Evolutionary conservation across 371 early-diverging fungal genomes (phyloP).

Genomic region (Lichtheimia ramosa): DNA sequence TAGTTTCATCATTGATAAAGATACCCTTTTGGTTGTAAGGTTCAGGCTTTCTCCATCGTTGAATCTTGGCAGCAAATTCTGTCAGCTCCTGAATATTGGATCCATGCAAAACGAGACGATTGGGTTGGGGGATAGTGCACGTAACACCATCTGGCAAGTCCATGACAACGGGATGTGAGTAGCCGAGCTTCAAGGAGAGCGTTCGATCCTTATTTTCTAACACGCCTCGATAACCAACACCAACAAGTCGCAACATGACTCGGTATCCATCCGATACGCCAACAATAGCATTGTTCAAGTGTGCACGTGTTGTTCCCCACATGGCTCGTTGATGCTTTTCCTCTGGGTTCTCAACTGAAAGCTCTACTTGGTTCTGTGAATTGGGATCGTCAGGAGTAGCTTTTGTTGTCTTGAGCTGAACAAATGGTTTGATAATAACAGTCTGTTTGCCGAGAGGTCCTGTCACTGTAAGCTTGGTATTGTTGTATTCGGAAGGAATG

Average conservation of each 20-base stretch:
- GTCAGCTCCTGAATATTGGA: conserved; percentile 77
- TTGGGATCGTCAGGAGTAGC: conserved; percentile 35
- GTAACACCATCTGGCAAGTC: conserved; percentile 80
- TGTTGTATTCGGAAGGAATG: conserved; percentile 64
- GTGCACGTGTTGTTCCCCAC: conserved; percentile 96
- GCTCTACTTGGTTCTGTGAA: conserved; percentile 52
- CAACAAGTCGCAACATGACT: conserved; percentile 82
- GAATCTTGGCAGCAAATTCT: conserved; percentile 91
- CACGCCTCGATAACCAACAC: conserved; percentile 94
- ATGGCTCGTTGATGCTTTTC: conserved; percentile 79
- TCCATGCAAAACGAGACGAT: conserved; percentile 82
- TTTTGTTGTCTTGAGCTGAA: conserved; percentile 55
- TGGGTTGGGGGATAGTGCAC: conserved; percentile 82
- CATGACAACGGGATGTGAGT: conserved; percentile 82
- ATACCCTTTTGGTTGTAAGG: conserved; percentile 99
- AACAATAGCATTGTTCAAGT: conserved; percentile 81
- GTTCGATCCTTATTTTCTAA: conserved; percentile 65
- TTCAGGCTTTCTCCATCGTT: conserved; percentile 92
- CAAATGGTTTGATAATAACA: conserved; percentile 81
- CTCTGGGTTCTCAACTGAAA: conserved; percentile 62
- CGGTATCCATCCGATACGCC: conserved; percentile 93
- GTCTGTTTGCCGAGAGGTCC: conserved; percentile 83
- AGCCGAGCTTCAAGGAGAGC: conserved; percentile 86
- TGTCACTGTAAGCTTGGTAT: conserved; percentile 67
- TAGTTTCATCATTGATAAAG: conserved; percentile 96